Base-by-base conservation (phyloP, 2,329 filamentous ascomycete genomes). In the Grosmannia penicillata region DNA sequence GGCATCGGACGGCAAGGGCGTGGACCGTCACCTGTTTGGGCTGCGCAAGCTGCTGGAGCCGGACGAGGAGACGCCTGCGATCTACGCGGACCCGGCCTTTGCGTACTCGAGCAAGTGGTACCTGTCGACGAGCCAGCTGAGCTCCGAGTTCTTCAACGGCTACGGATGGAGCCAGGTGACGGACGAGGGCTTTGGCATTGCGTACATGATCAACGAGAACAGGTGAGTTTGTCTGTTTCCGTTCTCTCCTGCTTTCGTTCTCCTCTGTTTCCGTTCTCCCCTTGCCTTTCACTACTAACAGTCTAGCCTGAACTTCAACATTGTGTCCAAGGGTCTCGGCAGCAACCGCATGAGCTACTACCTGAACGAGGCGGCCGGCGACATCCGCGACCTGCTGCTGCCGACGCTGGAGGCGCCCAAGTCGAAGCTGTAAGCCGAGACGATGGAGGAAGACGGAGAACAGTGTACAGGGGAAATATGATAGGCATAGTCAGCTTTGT, bases 151-250 rank as follows among this genome's bases (percentile, higher is more conserved):
- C 68, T 98, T 96, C 63, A 98, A 98, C 57, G 91, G 93, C 19
- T 98, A 98, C 60, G 91, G 91, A 33, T 98, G 91, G 91, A 91
- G 82, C 55, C 89, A 98, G 66, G 91, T 98, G 37, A 82, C 96
- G 39, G 87, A 96, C 53, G 83, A 81, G 43, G 91, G 91, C 23
- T 98, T 91, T 62, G 91, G 91, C 47, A 93, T 98, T 55, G 91
- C 91, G 28, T 98, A 98, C 59, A 98, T 98, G 91, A 96, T 98
- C 59, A 98, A 98, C 57, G 89, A 96, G 70, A 93, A 95, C 61
- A 87, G 76, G 80, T 84, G 56, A 59, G 66, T 53, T n/a, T 33
- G 19, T 3, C 9, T 14, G n/a, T 28, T 22, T n/a, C 8, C 31
- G 24, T 26, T 29, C n/a, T n/a, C n/a, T n/a, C n/a, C n/a, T n/a